A percentile compares a stretch with the other conserved stretches of the same genome.
Conservation (phyloP, 768 basidiomycete genomes). For the Dendrothele bispora region DNA sequence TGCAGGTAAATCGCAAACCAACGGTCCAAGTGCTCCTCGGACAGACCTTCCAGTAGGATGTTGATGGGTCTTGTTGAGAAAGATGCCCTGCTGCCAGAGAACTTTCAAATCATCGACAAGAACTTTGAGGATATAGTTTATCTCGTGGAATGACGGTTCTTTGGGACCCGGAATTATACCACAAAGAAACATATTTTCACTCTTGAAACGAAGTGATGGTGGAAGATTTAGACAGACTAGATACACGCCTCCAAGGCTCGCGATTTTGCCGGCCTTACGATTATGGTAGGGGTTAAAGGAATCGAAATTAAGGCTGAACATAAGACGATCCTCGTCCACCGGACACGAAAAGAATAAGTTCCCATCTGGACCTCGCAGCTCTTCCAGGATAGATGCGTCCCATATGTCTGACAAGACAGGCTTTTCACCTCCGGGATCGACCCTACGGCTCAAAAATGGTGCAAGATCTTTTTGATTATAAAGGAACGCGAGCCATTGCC, state of each 20-base stretch:
- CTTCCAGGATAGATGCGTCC: conserved; percentile 19
- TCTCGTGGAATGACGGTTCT: conserved; percentile 28
- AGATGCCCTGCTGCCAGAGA: conserved; percentile 32
- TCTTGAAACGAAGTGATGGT: conserved; percentile 26
- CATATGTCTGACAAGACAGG: conserved; percentile 24
- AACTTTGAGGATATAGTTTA: conserved; percentile 33
- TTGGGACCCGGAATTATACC: conserved; percentile 42
- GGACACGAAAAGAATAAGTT: conserved; percentile 21
- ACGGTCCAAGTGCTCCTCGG: conserved; percentile 28
- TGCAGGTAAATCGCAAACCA: conserved; percentile 34
- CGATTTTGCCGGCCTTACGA: conserved; percentile 5
- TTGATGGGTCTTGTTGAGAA: conserved; percentile 20
- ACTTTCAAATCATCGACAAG: conserved; percentile 35
- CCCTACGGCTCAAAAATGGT: conserved; percentile 21
- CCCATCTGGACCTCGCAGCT: conserved; percentile 26
- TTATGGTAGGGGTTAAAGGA: conserved; percentile 13
- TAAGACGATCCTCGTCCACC: too few relatives aligned
- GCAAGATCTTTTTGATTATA: conserved; percentile 24
- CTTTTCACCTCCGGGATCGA: conserved; percentile 1
- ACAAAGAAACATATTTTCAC: conserved; percentile 40
- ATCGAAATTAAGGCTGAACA: conserved; percentile 12
- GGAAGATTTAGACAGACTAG: conserved; percentile 36
- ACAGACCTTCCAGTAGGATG: conserved; percentile 23
- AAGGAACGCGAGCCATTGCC: conserved; percentile 26
- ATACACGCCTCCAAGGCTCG: conserved; percentile 18